Evolutionary conservation across 2,329 filamentous ascomycete genomes (phyloP).

Genomic region (Fusarium gaditjirri): DNA sequence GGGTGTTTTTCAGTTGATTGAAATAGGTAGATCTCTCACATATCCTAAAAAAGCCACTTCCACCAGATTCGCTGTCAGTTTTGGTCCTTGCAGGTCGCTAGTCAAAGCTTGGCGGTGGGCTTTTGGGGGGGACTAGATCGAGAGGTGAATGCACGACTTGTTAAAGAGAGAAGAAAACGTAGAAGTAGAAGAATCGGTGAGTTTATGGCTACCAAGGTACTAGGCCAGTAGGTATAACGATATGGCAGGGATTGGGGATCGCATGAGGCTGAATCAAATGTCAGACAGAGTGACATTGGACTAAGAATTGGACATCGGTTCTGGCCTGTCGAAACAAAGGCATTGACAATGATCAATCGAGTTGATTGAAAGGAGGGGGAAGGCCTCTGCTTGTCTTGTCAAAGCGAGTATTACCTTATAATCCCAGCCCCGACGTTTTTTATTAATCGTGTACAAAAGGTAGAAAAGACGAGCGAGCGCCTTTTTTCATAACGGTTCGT

Average conservation of each 20-base stretch:
- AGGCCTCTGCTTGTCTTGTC: not conserved
- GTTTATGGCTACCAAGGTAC: not conserved
- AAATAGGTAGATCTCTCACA: conserved; percentile 5
- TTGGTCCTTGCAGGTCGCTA: conserved; percentile 23
- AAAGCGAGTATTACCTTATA: not conserved
- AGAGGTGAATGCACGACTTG: not conserved
- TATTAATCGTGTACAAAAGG: not conserved
- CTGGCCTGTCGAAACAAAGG: not conserved
- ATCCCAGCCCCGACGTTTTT: conserved; percentile 34
- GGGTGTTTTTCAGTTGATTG: not conserved
- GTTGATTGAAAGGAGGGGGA: not conserved
- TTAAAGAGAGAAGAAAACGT: not conserved
- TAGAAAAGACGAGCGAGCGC: not conserved
- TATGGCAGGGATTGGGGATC: conserved; percentile 9
- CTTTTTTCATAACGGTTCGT: conserved; percentile 16
- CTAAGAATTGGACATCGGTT: not conserved
- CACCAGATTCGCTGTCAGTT: conserved; percentile 2
- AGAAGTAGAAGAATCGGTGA: conserved; percentile 27
- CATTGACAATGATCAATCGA: not conserved
- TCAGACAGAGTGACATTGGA: conserved; percentile 30
- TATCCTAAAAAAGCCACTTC: conserved; percentile 30
- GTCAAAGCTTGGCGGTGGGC: conserved; percentile 28
- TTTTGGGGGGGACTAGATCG: not conserved
- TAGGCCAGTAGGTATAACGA: not conserved
- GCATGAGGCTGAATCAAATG: conserved; percentile 26